Evolutionary conservation across 768 basidiomycete species (phyloP), one percentile per base, ranked within the genome.

Genomic region (Holtermanniella nyarrowii): DNA sequence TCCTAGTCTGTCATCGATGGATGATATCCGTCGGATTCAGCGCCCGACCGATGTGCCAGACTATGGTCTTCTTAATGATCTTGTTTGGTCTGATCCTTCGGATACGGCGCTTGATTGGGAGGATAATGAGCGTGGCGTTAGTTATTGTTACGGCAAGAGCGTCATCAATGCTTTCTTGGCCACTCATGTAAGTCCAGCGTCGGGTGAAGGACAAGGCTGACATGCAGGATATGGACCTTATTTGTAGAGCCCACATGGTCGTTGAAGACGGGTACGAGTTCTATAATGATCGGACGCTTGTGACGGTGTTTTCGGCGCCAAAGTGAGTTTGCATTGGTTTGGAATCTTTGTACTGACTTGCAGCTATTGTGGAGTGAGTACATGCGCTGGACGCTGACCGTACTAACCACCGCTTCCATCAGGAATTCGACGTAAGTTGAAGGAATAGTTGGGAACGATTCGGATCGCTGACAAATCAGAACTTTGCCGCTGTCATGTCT

Each of bases 211-310:
- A 27, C 27, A 41, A 50, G 24, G 45, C 37, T 54, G 41, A n/a
- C 21, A 20, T 37, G 13, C 41, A 71, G 69, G 93, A 99, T 73
- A 96, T 99, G 86, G 93, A 99, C 74, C 78, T 99, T 57, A 97
- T 99, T 74, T 97, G 95, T 76, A 84, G 95, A 46, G 95, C 95
- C 46, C 95, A 99, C 74, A 97, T 97, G 95, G 95, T 99, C 42
- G 95, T 99, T 56, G 95, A 99, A 43, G 66, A 69, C 66, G 93
- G 93, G 5, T 96, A 97, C 68, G 95, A 99, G 76, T 99, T 99
- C 69, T 99, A 95, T 88, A 96, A 97, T 63, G 95, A 99, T 65
- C 81, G 95, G 60, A 96, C 95, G 44, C 74, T 99, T 60, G 95
- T 99, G 48, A 99, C 95, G 0, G 90, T 99, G 50, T 99, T 99